phyloP scores from a whole-genome alignment of 2,329 filamentous ascomycete species.

The Penicillium verrucosum region DNA sequence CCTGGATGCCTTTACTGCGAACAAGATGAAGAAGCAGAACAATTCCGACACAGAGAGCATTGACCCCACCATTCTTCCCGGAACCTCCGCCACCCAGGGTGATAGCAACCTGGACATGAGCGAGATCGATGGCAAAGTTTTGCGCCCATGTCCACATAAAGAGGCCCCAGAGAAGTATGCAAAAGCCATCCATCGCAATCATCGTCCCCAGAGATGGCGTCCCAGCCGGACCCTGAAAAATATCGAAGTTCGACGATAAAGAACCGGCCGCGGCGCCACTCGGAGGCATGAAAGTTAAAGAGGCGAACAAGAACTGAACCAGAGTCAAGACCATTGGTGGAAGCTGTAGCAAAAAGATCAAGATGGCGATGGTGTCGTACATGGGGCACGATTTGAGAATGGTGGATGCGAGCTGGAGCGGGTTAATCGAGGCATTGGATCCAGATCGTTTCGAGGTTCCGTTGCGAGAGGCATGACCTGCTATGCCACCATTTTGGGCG shows the following conservation, averaged over 20 bases:
- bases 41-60: constrained; percentile 45
- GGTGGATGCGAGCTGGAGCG: constrained; percentile 74
- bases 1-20: constrained; percentile 47
- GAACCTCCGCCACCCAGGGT: constrained; percentile 76
- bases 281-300: constrained; percentile 86
- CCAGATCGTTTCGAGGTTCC: constrained; percentile 36
- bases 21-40: constrained; percentile 47
- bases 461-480: constrained; percentile 30
- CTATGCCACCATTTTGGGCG: constrained; percentile 31
- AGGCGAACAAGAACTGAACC: constrained; percentile 88
- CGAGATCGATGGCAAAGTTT: constrained; percentile 81
- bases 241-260: constrained; percentile 77
- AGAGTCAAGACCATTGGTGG: constrained; percentile 82
- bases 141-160: constrained; percentile 85
- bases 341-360: constrained; percentile 91
- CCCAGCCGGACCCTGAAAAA: constrained; percentile 82
- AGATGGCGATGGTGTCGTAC: constrained; percentile 91
- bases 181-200: constrained; percentile 76
- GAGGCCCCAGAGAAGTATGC: constrained; percentile 75
- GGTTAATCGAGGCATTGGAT: constrained; percentile 57
- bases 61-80: constrained; percentile 47
- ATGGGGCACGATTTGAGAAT: constrained; percentile 87
- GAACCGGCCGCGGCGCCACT: constrained; percentile 72
- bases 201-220: constrained; percentile 84
- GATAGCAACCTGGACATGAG: constrained; percentile 89